phyloP scores from a whole-genome alignment of 2,329 filamentous ascomycete genomes.

The Alternaria ventricosa region DNA sequence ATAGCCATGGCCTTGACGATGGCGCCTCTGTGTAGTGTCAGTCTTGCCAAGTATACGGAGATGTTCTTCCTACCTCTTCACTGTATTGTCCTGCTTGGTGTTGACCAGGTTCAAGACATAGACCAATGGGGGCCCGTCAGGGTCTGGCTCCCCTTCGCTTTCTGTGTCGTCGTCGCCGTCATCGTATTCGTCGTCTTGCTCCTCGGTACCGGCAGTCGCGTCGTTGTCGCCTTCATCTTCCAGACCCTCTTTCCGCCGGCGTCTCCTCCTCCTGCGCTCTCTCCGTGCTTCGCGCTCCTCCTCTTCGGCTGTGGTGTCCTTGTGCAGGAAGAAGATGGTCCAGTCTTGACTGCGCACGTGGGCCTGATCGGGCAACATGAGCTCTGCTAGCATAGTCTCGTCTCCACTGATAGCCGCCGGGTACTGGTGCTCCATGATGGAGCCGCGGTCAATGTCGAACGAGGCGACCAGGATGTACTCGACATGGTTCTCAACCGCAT shows the following conservation, averaged over 20 bases:
- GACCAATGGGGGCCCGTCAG: constrained; percentile 88
- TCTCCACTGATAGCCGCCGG: constrained; percentile 94
- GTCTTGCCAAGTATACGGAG: not conserved
- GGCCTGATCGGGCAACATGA: constrained; percentile 97
- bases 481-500: constrained; percentile 80
- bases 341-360: constrained; percentile 95
- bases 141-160: constrained; percentile 61
- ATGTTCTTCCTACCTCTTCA: constrained; percentile 64
- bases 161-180: constrained; percentile 60
- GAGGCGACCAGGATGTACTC: constrained; percentile 98
- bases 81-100: constrained; percentile 93
- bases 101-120: constrained; percentile 98
- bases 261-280: constrained; percentile 62
- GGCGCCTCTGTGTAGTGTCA: constrained; percentile 69
- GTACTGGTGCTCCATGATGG: constrained; percentile 98
- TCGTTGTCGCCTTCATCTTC: constrained; percentile 53
- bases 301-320: constrained; percentile 86
- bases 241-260: constrained; percentile 49
- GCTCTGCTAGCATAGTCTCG: constrained; percentile 95
- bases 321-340: constrained; percentile 99
- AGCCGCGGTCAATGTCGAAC: constrained; percentile 95
- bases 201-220: constrained; percentile 28
- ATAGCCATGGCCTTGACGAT: constrained; percentile 99
- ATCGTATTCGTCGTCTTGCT: constrained; percentile 47
- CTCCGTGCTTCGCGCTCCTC: constrained; percentile 66